Base-by-base conservation (phyloP, 192 early-diverging fungal species). In the Physocladia obscura region DNA sequence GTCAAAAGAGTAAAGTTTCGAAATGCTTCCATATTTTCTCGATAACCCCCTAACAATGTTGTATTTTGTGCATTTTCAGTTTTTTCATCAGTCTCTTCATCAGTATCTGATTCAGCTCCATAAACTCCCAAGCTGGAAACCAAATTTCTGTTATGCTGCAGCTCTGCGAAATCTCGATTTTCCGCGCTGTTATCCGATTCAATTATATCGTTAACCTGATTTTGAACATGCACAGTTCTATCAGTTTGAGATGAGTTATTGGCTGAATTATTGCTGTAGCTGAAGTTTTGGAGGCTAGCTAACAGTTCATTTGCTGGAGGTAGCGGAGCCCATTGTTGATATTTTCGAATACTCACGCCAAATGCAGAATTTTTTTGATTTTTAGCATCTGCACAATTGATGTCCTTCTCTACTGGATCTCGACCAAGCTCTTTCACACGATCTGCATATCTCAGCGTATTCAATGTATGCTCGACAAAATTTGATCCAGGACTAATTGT, bases 381-480 rank as follows among this genome's bases (percentile, higher is more conserved):
- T 44, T 44, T n/a, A 44, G n/a, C 40, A 44, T 8, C 8, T 44
- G 8, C n/a, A 44, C 11, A 44, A 44, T 44, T 44, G 40, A 44
- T 13, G 8, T n/a, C 8, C 8, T 44, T 44, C 40, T 8, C n/a
- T 44, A n/a, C 40, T 44, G 8, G 40, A 8, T 37, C 59, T 44
- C 51, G 49, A 8, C 57, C 58, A 19, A 76, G 59, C 63, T 75
- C 77, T 39, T 79, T 79, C n/a, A 79, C 77, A 17, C 77, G 49
- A 49, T 72, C 73, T 21, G 77, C 80, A 65, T 81, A 81, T 49
- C 80, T 17, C 55, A 79, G 26, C 3, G 80, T 81, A 60, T 79
- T 79, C 32, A 81, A 50, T 32, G 80, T 73, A 48, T 81, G 77
- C 58, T 81, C 77, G 30, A 61, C 76, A 4, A 67, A 74, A 26